Base-by-base conservation (phyloP, 371 early-diverging fungal genomes). In the Mucor velutinosus region DNA sequence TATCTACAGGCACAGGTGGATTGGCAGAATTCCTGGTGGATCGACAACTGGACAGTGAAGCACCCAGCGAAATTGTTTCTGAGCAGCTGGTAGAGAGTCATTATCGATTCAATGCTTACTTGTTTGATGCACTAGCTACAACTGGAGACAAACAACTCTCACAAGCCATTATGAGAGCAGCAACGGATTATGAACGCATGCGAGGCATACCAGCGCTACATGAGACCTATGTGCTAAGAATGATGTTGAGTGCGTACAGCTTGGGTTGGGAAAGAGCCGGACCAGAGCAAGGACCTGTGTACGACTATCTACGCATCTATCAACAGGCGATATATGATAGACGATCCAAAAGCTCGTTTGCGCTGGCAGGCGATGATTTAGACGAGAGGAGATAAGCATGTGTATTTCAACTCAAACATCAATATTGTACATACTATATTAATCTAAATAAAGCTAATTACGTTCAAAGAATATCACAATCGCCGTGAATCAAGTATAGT, bases 1-100 rank as follows among this genome's bases (percentile, higher is more conserved):
- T 90, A 35, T 87, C 87, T 0, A 83, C 86, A 0, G 87, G 87
- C 23, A 80, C 78, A 17, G 88, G 89, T 21, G 89, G 85, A 4
- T 60, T 88, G 11, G 71, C 71, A 4, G 90, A 89, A 49, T 87
- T 87, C 60, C 62, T 89, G 58, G 74, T 86, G 2, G 87, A 87
- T 60, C 80, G 86, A 67, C 68, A 39, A 55, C 43, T 19, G 57
- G 67, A 57, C 51, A 62, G 11, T 53, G 41, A 68, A 32, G 62
- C 62, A 21, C 58, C 73, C 11, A 29, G 71, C 39, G 15, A 70
- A 30, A 47, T 66, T 15, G 47, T 67, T 0, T 62, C 69, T 4
- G 47, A 62, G 30, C 70, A 53, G 25, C 17, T 39, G 55, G 78
- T 68, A 58, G 76, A 72, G 63, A 77, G 67, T 15, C 60, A 43